Base-by-base conservation (phyloP, 1,284 basidiomycete genomes). In the Cryptococcus depauperatus region DNA sequence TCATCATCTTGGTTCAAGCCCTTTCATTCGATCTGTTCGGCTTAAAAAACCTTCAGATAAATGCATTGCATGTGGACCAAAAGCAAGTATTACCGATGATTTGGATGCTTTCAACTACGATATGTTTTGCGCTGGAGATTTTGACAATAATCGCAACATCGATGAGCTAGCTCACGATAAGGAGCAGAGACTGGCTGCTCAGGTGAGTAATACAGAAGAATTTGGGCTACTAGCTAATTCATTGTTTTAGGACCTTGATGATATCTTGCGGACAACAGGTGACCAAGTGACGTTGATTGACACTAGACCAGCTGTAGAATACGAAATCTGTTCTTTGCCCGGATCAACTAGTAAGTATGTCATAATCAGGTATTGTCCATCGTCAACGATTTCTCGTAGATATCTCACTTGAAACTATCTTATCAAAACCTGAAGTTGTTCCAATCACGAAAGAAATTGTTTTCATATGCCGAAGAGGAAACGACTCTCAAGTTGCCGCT, bases 401-500 rank as follows among this genome's bases (percentile, higher is more conserved):
- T 45, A 58, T 69, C 18, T 66, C 70, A 0, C 57, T 71, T 10
- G 41, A 50, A 0, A 43, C 48, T 11, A 62, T 69, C 39, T 47
- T 71, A 11, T 39, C 56, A 3, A 30, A 48, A 7, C 64, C 65
- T 2, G 35, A 46, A 4, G 33, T 35, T 18, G n/a, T 62, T 2
- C 54, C 52, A 1, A 23, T 43, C 16, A 51, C 37, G n/a, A 9
- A 29, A 2, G 57, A 75, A 29, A 62, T 79, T 46, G 76, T 79
- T 47, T 73, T 96, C 21, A 68, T 96, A 28, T 97, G 92, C 68
- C 77, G 89, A 19, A 74, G 90, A 18, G 92, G 93, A 1, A 97
- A 96, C 63, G 93, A 97, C 66, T 95, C 90, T 0, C 84, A 89
- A 60, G 75, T 90, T 30, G 92, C 89, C 25, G 87, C 82, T 0